These are phyloP conservation scores for Hortaea werneckii DNA, from an alignment of 2,329 filamentous ascomycete genomes.

Conservation along the genomic window DNA sequence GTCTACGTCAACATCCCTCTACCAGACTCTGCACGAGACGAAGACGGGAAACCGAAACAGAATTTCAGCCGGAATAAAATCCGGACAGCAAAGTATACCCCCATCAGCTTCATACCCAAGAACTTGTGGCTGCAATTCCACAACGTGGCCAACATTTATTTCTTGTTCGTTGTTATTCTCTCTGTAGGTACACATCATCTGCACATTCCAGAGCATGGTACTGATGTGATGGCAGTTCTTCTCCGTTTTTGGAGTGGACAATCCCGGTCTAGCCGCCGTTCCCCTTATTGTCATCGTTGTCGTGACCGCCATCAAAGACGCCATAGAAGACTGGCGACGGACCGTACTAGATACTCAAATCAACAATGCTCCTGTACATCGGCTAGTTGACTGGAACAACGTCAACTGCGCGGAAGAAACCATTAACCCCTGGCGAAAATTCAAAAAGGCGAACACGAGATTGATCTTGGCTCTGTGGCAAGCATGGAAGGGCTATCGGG, in stretches of 20 bases:
- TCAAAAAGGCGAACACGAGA: slow-evolving; percentile 79
- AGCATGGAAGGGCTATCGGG: slow-evolving; percentile 33
- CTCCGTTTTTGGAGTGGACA: slow-evolving; percentile 84
- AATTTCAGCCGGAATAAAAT: slow-evolving; percentile 89
- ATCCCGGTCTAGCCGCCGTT: slow-evolving; percentile 80
- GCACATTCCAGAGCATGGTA: not conserved
- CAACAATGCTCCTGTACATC: slow-evolving; percentile 92
- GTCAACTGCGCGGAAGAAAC: slow-evolving; percentile 86
- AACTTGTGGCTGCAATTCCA: slow-evolving; percentile 98
- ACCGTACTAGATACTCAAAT: slow-evolving; percentile 85
- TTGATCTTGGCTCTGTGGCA: slow-evolving; percentile 47
- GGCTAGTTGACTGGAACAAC: slow-evolving; percentile 79
- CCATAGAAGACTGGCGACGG: slow-evolving; percentile 86
- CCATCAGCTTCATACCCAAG: slow-evolving; percentile 88
- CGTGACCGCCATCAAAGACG: slow-evolving; percentile 88
- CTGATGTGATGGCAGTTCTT: slow-evolving; percentile 59
- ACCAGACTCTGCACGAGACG: slow-evolving; percentile 63
- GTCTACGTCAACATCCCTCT: slow-evolving; percentile 83
- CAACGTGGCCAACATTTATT: slow-evolving; percentile 97
- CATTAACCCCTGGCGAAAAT: slow-evolving; percentile 71
- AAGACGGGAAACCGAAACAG: slow-evolving; percentile 62
- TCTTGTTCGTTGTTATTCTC: slow-evolving; percentile 90
- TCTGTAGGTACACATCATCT: slow-evolving; percentile 54
- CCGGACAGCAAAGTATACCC: slow-evolving; percentile 92
- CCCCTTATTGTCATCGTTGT: slow-evolving; percentile 86